phyloP scores from a whole-genome alignment of 2,329 filamentous ascomycete species.

The Verticillium nonalfalfae region DNA sequence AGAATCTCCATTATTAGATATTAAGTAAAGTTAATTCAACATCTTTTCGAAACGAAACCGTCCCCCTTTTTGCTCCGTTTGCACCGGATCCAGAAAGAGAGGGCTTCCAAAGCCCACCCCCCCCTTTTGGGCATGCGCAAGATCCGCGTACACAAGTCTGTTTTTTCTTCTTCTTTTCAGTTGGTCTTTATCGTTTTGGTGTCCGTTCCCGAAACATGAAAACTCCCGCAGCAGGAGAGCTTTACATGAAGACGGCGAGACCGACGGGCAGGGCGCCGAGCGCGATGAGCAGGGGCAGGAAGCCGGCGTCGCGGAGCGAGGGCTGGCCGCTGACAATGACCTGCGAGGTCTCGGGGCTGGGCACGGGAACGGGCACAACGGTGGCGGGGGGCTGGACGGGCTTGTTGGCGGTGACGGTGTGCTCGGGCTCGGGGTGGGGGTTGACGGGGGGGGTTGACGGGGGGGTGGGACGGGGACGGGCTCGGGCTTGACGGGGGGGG shows the following conservation, averaged over 20 bases:
- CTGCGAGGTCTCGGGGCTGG: neutral
- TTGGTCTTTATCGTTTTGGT: no score
- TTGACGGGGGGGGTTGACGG: neutral
- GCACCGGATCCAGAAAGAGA: neutral
- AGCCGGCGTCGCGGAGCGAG: neutral
- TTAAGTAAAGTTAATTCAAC: neutral
- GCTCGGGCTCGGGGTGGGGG: neutral
- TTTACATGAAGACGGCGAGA: constrained; percentile 2
- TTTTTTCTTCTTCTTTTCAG: no score
- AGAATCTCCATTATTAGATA: neutral
- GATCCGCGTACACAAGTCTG: no score
- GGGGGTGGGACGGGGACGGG: neutral
- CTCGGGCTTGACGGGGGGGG: no score
- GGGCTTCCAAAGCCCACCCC: neutral
- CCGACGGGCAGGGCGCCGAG: constrained; percentile 4
- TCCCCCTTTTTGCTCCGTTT: neutral
- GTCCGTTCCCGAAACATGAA: no score
- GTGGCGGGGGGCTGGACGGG: neutral
- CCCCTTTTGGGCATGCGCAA: neutral
- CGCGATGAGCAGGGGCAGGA: neutral
- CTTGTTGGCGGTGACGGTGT: neutral
- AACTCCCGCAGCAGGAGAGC: no score
- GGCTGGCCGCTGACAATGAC: neutral
- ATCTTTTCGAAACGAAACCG: neutral
- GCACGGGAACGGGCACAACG: neutral